Percentiles rank a stretch among this genome's conserved stretches.
phyloP scores from a whole-genome alignment of 106 monocot genomes.

The Alisma plantagoaquatica region DNA sequence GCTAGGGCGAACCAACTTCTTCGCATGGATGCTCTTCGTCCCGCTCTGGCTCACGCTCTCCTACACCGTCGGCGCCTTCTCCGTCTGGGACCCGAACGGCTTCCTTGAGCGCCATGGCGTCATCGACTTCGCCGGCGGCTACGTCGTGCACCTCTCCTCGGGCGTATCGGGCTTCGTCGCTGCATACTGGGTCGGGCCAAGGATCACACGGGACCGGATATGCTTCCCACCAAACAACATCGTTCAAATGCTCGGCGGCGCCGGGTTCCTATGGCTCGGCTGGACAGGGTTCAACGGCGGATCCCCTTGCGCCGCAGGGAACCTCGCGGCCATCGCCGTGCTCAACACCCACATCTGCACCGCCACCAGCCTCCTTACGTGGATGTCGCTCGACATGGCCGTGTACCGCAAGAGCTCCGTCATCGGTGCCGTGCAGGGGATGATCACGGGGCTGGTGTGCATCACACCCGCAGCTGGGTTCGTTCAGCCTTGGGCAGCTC shows the following conservation, averaged over 20 bases:
- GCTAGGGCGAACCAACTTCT: not conserved
- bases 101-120: not conserved
- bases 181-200: not conserved
- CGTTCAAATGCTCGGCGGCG: slow-evolving; percentile 1
- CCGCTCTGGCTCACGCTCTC: slow-evolving; percentile 2
- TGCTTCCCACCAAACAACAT: slow-evolving; percentile 6
- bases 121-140: not conserved
- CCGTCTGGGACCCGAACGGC: not conserved
- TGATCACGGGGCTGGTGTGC: too few species aligned
- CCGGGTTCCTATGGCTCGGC: slow-evolving; percentile 4
- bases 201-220: not conserved
- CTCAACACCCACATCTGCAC: slow-evolving; percentile 9
- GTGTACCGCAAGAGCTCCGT: not conserved
- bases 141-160: not conserved
- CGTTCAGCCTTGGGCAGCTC: too few species aligned
- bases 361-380: too few species aligned
- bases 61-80: not conserved
- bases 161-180: not conserved
- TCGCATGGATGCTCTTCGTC: not conserved
- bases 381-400: not conserved
- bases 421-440: slow-evolving; percentile 2
- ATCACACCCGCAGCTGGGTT: too few species aligned
- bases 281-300: slow-evolving; percentile 10
- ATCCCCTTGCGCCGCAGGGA: not conserved
- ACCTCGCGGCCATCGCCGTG: not conserved